These are phyloP conservation scores for Chionographis japonica DNA, from an alignment of 106 monocot species.

Conservation along the genomic window DNA sequence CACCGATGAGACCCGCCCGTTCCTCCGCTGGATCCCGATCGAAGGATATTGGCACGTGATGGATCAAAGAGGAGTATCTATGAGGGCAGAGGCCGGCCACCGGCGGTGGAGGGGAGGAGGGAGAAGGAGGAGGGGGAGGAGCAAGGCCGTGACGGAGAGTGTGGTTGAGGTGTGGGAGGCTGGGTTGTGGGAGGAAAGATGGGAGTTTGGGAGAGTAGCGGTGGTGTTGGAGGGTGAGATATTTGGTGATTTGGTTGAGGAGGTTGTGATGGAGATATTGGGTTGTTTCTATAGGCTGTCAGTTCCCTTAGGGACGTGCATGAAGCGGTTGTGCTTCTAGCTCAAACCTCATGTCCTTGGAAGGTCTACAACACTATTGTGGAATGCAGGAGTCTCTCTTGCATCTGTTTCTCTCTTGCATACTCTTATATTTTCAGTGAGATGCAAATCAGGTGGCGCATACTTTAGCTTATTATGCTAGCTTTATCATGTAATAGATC, in stretches of 20 bases:
- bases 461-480: too few relatives aligned
- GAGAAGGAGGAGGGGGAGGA: constrained; percentile 17
- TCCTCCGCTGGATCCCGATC: constrained; percentile 9
- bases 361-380: too few relatives aligned
- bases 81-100: background rate
- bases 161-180: constrained; percentile 54
- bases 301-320: constrained; percentile 17
- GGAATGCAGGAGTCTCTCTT: too few relatives aligned
- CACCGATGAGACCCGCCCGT: background rate
- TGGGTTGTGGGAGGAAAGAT: constrained; percentile 33
- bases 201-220: constrained; percentile 42
- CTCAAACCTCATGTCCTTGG: background rate
- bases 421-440: too few relatives aligned
- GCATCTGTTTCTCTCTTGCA: too few relatives aligned
- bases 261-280: constrained; percentile 44
- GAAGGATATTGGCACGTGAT: constrained; percentile 8
- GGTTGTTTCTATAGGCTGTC: constrained; percentile 7
- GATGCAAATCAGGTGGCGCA: too few relatives aligned
- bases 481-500: too few relatives aligned
- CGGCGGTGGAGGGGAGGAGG: background rate
- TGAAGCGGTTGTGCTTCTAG: constrained; percentile 43
- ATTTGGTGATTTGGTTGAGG: constrained; percentile 46
- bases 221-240: constrained; percentile 45
- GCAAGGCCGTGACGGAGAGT: constrained; percentile 43
- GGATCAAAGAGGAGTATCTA: background rate